Percentiles rank a stretch among this genome's conserved stretches.
phyloP scores from a whole-genome alignment of 352 stramenopile species.

The Pythium rishiriense region DNA sequence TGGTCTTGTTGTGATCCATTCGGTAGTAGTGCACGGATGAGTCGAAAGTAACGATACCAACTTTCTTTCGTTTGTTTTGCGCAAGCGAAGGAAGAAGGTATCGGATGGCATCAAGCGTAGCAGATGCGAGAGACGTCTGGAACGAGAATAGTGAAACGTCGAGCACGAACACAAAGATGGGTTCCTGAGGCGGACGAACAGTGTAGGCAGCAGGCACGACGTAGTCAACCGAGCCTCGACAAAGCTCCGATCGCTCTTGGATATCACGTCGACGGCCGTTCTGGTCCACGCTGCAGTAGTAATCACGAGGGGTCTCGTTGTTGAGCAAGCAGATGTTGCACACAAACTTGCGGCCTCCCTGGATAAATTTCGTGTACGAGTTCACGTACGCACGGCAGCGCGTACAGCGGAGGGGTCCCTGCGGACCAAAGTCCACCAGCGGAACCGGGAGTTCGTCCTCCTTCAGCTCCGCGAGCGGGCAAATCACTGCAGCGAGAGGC shows the following conservation, averaged over 20 bases:
- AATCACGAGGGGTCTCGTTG: constrained; percentile 85
- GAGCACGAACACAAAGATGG: constrained; percentile 87
- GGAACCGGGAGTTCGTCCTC: constrained; percentile 83
- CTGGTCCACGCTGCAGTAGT: constrained; percentile 88
- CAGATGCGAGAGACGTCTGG: constrained; percentile 63
- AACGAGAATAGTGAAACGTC: constrained; percentile 87
- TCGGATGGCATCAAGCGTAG: constrained; percentile 72
- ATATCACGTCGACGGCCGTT: constrained; percentile 81
- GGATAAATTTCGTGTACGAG: constrained; percentile 86
- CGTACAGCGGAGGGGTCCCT: constrained; percentile 78
- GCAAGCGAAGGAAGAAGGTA: constrained; percentile 74
- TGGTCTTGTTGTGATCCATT: constrained; percentile 65
- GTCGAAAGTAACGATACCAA: constrained; percentile 89
- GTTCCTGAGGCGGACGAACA: constrained; percentile 76
- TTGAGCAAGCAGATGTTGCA: constrained; percentile 89
- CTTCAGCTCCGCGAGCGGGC: constrained; percentile 76
- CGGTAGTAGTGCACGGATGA: constrained; percentile 84
- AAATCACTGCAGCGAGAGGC: constrained; percentile 81
- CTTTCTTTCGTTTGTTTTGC: constrained; percentile 84
- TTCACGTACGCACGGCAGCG: constrained; percentile 88
- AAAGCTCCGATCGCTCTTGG: constrained; percentile 78
- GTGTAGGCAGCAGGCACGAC: constrained; percentile 83
- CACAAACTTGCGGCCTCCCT: constrained; percentile 82
- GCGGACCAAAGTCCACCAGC: constrained; percentile 85
- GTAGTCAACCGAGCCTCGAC: constrained; percentile 84